Evolutionary conservation across 2,329 filamentous ascomycete species (phyloP), one percentile per base, ranked within the genome.

Genomic region (Sphaceloma murrayae): DNA sequence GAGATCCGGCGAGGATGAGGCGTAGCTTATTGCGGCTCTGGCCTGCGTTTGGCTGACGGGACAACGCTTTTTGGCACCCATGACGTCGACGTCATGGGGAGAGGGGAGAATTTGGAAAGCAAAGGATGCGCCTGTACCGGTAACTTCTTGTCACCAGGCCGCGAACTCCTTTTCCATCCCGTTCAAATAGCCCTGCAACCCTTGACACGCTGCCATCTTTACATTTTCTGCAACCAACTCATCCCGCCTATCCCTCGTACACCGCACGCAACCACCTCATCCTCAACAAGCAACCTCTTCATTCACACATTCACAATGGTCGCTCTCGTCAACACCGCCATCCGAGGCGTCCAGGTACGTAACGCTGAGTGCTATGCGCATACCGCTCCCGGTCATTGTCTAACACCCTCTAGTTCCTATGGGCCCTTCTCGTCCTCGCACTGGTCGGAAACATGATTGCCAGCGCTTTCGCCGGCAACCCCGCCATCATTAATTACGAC

Each of bases 371-470:
- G 14, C 27, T 19, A n/a, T 33, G n/a, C 29, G 26, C 13, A 8
- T 9, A 13, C 13, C 1, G 9, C n/a, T n/a, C n/a, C n/a, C n/a
- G n/a, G n/a, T n/a, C n/a, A n/a, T n/a, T n/a, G n/a, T 7, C 27
- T 24, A 31, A 22, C 3, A n/a, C 17, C 16, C 21, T 22, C 21
- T 51, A 80, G 75, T 74, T 79, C 60, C 39, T 78, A 55, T 78
- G 70, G 63, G 67, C 74, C 24, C 58, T 79, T 46, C 67, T 81
- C 54, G 61, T 79, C 56, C 74, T 79, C 65, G 67, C 74, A 9
- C 66, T 81, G 34, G 58, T 77, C 52, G 77, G 75, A 52, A 77
- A 79, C 66, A 77, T 78, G 66, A 76, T 80, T 56, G 65, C 67
- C 42, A 63, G 68, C 29, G 62, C 69, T 3, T 64, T 62, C 47